Evolutionary conservation across 1,284 basidiomycete species (phyloP), one percentile per base, ranked within the genome.

Genomic region (Peniophora sp.): DNA sequence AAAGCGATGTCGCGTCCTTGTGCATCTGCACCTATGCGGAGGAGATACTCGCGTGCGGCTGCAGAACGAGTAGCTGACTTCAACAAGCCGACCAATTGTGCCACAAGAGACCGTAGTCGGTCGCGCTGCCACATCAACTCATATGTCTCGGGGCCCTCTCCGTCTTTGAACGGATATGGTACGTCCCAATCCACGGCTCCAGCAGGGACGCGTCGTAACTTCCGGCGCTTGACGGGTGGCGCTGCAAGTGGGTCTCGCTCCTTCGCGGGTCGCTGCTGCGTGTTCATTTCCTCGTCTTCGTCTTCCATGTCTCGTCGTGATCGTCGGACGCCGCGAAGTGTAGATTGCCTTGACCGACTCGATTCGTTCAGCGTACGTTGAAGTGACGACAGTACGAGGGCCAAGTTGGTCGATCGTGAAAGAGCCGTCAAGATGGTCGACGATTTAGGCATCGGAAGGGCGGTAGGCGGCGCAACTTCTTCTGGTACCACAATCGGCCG

Each of bases 161-260:
- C 85, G 37, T 71, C 66, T 17, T 70, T 65, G 56, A 88, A 88
- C 8, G 86, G 86, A 61, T 83, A 89, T 1, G 86, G 87, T 0
- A 88, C 75, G 57, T 88, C 84, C 87, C 87, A 89, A 60, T 88
- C 85, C 3, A 64, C 71, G 6, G 87, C 87, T 9, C 87, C 86
- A 23, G 86, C 86, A 35, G 86, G 86, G 3, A 89, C 85, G 10
- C 69, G 64, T 51, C 71, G 73, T 8, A 88, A 68, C 56, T 77
- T 85, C 41, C 85, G 75, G 50, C 76, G 76, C 63, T 88, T 88
- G 11, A 57, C 47, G 3, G 66, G 60, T 2, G 64, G 56, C 9
- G 71, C 6, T 12, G 27, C 68, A 32, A 58, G 54, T 45, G 55
- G 47, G 24, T 54, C 48, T 11, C 42, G 17, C 24, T 24, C 49